These are phyloP conservation scores for Leccinum truebloodii DNA, from an alignment of 768 basidiomycete species.

Conservation along the genomic window DNA sequence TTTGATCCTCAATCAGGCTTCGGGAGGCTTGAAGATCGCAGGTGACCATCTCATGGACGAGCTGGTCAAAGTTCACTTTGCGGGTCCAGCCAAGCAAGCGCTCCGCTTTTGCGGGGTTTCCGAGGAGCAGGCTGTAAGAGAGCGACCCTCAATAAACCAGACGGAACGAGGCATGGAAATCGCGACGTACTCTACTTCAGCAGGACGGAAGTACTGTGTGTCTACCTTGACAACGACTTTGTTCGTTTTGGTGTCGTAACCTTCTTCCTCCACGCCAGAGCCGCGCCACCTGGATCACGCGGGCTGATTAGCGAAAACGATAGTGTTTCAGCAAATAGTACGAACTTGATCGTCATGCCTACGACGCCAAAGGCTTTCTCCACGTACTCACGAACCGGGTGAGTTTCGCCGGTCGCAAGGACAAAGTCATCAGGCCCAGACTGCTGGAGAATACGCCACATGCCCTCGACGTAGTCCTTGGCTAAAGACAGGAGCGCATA, in stretches of 20 bases:
- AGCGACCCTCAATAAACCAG: slow-evolving; percentile 1
- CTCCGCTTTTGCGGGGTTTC: slow-evolving; percentile 91
- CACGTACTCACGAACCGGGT: slow-evolving; percentile 91
- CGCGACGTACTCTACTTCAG: slow-evolving; percentile 84
- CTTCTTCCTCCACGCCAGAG: slow-evolving; percentile 75
- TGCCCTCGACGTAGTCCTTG: slow-evolving; percentile 92
- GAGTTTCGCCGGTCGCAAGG: slow-evolving; percentile 94
- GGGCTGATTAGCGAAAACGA: slow-evolving; percentile 4
- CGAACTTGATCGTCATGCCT: slow-evolving; percentile 66
- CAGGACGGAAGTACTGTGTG: slow-evolving; percentile 88
- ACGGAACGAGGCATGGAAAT: neutral
- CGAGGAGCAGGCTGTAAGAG: slow-evolving; percentile 66
- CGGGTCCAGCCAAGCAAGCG: slow-evolving; percentile 89
- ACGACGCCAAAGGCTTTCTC: slow-evolving; percentile 79
- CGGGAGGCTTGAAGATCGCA: slow-evolving; percentile 74
- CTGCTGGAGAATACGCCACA: slow-evolving; percentile 98
- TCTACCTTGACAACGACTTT: slow-evolving; percentile 84
- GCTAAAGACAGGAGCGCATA: slow-evolving; percentile 41
- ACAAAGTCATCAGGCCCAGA: slow-evolving; percentile 83
- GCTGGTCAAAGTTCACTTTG: slow-evolving; percentile 74
- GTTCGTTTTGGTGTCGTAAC: slow-evolving; percentile 66
- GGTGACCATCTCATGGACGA: slow-evolving; percentile 92
- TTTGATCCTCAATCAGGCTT: slow-evolving; percentile 68
- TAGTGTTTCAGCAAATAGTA: neutral
- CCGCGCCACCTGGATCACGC: slow-evolving; percentile 67